Percentiles rank a stretch among this genome's conserved stretches.
Evolutionary conservation across 352 stramenopile genomes (phyloP).

Genomic region (Phytophthora litchii): DNA sequence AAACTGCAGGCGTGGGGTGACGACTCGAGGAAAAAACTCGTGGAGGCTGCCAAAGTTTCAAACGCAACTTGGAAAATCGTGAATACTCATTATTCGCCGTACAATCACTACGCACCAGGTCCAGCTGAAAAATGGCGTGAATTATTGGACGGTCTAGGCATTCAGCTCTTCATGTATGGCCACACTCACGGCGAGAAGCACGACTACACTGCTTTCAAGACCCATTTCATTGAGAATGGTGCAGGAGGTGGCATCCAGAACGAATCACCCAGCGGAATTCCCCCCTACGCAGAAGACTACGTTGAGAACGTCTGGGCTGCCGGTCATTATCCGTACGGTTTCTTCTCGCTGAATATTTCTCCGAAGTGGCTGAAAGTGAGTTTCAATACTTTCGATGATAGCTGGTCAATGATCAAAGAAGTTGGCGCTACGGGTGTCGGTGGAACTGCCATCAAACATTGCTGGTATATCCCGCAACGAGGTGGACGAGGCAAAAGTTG

Average conservation of each 20-base stretch:
- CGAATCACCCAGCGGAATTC: conserved; percentile 70
- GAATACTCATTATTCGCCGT: conserved; percentile 85
- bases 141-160: conserved; percentile 53
- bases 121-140: conserved; percentile 59
- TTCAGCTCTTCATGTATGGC: conserved; percentile 74
- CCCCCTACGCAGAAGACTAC: conserved; percentile 58
- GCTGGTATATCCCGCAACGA: conserved; percentile 63
- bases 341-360: conserved; percentile 68
- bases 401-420: conserved; percentile 60
- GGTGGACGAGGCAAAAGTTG: conserved; percentile 47
- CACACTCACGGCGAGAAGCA: conserved; percentile 82
- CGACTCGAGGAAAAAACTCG: conserved; percentile 59
- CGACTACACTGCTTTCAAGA: conserved; percentile 65
- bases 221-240: conserved; percentile 83
- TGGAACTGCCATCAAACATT: conserved; percentile 70
- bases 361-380: conserved; percentile 64
- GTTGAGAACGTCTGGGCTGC: conserved; percentile 73
- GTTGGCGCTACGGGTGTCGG: conserved; percentile 51
- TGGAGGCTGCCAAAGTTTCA: conserved; percentile 56
- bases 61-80: conserved; percentile 86
- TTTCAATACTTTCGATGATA: conserved; percentile 73
- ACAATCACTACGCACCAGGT: conserved; percentile 72
- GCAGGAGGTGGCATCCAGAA: conserved; percentile 76
- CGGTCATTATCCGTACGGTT: conserved; percentile 68
- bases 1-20: conserved; percentile 63